Evolutionary conservation across 768 basidiomycete genomes (phyloP).

Genomic region (Leccinum pellstonianum): DNA sequence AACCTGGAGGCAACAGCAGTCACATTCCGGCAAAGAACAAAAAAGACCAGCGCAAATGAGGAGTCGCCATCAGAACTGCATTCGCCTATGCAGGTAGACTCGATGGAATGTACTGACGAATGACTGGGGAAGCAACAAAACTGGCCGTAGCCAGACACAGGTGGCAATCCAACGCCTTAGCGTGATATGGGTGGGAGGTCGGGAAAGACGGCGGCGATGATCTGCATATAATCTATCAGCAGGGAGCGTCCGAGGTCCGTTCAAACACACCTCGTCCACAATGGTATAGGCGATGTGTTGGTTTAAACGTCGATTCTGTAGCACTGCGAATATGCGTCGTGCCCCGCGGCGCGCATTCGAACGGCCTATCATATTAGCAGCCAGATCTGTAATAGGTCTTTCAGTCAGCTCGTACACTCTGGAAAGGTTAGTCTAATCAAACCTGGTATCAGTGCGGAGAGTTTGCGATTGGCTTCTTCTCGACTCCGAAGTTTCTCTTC

Average conservation of each 20-base stretch:
- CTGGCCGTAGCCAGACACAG: not conserved
- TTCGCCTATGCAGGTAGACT: slow-evolving; percentile 20
- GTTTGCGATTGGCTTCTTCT: slow-evolving; percentile 86
- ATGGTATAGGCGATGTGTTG: slow-evolving; percentile 89
- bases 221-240: slow-evolving; percentile 33
- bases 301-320: slow-evolving; percentile 93
- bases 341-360: slow-evolving; percentile 93
- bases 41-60: slow-evolving; percentile 16
- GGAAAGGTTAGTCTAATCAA: slow-evolving; percentile 4
- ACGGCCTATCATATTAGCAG: slow-evolving; percentile 97
- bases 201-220: slow-evolving; percentile 62
- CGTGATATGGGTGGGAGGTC: slow-evolving; percentile 34
- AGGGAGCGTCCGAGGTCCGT: not conserved
- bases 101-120: slow-evolving; percentile 3
- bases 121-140: not conserved
- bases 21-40: slow-evolving; percentile 42
- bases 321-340: slow-evolving; percentile 85
- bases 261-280: slow-evolving; percentile 74
- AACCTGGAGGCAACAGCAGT: slow-evolving; percentile 61
- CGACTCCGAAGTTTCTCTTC: slow-evolving; percentile 80
- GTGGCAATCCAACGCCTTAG: not conserved
- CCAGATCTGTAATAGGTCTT: slow-evolving; percentile 59
- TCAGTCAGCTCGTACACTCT: not conserved
- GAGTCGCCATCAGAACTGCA: slow-evolving; percentile 3
- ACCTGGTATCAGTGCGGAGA: slow-evolving; percentile 93